Conservation (phyloP, 257 asterid species). For the Primulina eburnea region DNA sequence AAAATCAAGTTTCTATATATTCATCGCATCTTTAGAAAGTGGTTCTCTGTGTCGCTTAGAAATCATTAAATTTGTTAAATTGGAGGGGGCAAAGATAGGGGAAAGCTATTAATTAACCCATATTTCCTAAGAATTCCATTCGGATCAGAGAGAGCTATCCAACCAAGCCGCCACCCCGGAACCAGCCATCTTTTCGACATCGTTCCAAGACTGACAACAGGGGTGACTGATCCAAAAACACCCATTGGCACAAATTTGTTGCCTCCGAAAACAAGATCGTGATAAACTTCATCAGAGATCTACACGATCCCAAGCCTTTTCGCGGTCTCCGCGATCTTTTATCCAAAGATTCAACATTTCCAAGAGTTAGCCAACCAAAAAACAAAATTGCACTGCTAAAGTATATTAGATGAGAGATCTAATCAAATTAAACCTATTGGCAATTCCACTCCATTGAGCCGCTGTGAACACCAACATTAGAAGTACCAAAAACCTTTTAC, state of each 20-base stretch:
- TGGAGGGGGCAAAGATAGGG: background rate
- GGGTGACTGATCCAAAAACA: slow-evolving; percentile 41
- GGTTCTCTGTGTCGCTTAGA: too few relatives aligned
- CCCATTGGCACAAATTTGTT: slow-evolving; percentile 56
- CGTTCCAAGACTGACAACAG: slow-evolving; percentile 57
- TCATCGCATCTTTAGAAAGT: too few relatives aligned
- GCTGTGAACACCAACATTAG: too few relatives aligned
- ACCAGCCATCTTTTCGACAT: slow-evolving; percentile 73
- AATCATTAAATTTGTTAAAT: too few relatives aligned
- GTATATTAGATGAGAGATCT: too few relatives aligned
- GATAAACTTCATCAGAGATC: slow-evolving; percentile 68
- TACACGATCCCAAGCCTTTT: slow-evolving; percentile 50
- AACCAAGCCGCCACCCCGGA: slow-evolving; percentile 78
- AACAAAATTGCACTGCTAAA: background rate
- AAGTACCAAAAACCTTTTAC: slow-evolving; percentile 23
- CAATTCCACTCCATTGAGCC: too few relatives aligned
- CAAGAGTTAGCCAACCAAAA: slow-evolving; percentile 6
- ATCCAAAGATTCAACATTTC: background rate
- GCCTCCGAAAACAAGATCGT: slow-evolving; percentile 52
- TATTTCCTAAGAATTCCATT: slow-evolving; percentile 45
- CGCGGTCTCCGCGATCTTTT: slow-evolving; percentile 65
- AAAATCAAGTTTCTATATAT: background rate
- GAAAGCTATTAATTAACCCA: slow-evolving; percentile 40
- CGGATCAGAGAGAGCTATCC: slow-evolving; percentile 64
- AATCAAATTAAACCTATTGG: too few relatives aligned